A percentile compares a stretch with the other conserved stretches of the same genome.
These are phyloP conservation scores for Psilocybe cubensis DNA, from an alignment of 768 basidiomycete species.

Conservation along the genomic window DNA sequence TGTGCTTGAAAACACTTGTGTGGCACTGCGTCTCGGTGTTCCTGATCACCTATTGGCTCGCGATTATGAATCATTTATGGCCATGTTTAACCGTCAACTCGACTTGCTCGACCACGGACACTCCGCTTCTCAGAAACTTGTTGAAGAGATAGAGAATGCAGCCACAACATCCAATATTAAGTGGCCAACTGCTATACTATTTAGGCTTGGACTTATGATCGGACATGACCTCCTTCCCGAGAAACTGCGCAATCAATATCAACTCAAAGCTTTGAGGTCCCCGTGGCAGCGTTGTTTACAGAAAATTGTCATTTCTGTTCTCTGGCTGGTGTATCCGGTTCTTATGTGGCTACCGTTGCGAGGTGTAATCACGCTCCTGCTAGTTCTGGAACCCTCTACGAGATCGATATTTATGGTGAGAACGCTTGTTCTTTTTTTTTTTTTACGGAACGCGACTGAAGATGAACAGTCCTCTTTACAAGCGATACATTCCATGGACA, in stretches of 20 bases:
- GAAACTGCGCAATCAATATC: not conserved
- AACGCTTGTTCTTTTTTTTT: not conserved
- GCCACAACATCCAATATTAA: not conserved
- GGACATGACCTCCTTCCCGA: not conserved
- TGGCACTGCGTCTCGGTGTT: not conserved
- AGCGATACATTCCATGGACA: constrained; percentile 1
- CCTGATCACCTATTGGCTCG: not conserved
- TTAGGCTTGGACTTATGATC: not conserved
- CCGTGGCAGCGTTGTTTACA: not conserved
- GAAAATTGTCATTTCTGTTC: not conserved
- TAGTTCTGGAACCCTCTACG: not conserved
- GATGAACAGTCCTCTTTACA: not conserved
- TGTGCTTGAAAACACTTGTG: constrained; percentile 5
- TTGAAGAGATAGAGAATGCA: not conserved
- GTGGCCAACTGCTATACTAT: not conserved
- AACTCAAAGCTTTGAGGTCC: not conserved
- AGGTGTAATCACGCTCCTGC: not conserved
- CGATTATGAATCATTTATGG: constrained; percentile 1
- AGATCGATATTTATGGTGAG: not conserved
- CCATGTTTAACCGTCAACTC: not conserved
- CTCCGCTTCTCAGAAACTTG: not conserved
- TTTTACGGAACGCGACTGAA: not conserved
- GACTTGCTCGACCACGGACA: not conserved
- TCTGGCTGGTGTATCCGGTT: constrained; percentile 2
- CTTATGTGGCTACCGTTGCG: constrained; percentile 4